Base-by-base conservation (phyloP, 306 rosid species). In the Cicer cuneatum region DNA sequence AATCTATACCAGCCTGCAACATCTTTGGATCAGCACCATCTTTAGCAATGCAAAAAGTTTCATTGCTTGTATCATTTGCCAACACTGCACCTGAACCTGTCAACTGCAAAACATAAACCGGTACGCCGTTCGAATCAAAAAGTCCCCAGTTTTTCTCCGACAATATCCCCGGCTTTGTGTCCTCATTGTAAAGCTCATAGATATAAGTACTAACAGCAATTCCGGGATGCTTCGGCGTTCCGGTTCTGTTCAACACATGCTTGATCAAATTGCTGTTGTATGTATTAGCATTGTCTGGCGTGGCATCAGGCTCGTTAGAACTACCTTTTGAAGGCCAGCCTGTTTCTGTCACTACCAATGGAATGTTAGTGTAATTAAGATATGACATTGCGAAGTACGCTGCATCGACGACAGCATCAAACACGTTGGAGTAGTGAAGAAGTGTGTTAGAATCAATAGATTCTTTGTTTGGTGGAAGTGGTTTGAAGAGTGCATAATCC, bases 1-100 rank as follows among this genome's bases (percentile, higher is more conserved):
- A 94, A 78, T 94, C 99, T 1, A 94, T 73, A 5, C 96, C 99
- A 73, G 99, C 99, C 82, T 94, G 99, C 75, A 94, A 81, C 97
- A 94, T 90, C 84, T 87, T 90, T 1, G 79, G 54, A 76, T 91
- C 97, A 10, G 96, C 88, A 9, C 93, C 93, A 8, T 87, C 90
- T 80, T 86, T 94, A 5, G 89, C 91, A 11, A 89, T 58, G 67
- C 99, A 94, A 61, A 56, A 89, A 53, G 93, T 88, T 72, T 83
- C 88, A 66, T 86, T 86, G 29, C 82, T 75, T 8, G 97, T 91
- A 66, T 89, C 95, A 83, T 91, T 91, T 16, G 97, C 87, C 57
- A 91, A 76, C 48, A 89, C 83, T 24, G 80, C 83, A 53, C 92
- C 95, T 7, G 97, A 84, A 16, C 81, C 89, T 1, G 91, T 87